Conservation (phyloP, 441 rosid genomes). For the Melastoma candidum region DNA sequence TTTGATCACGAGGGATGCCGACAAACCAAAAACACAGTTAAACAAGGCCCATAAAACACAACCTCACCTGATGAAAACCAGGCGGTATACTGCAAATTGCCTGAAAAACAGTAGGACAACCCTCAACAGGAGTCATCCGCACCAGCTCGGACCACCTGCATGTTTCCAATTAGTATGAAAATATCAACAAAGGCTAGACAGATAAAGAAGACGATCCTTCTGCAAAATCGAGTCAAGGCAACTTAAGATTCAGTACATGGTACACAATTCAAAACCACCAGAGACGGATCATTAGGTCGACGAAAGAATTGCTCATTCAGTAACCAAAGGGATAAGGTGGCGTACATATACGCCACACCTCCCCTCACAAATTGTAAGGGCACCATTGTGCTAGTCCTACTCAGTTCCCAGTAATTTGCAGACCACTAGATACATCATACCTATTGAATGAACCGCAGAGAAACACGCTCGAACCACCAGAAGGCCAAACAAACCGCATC, state of each 20-base stretch:
- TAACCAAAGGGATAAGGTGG: too few species aligned
- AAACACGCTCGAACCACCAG: conserved; percentile 51
- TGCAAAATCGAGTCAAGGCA: neutral
- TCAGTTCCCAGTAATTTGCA: too few species aligned
- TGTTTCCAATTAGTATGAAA: conserved; percentile 5
- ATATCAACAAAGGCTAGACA: conserved; percentile 6
- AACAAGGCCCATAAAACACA: conserved; percentile 1
- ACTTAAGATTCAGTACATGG: neutral
- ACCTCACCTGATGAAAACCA: conserved; percentile 83
- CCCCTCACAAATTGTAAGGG: too few species aligned
- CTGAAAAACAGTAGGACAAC: conserved; percentile 88
- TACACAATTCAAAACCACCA: too few species aligned
- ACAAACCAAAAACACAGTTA: neutral
- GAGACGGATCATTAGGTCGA: too few species aligned
- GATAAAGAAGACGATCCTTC: neutral
- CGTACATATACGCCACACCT: too few species aligned
- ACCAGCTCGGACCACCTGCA: conserved; percentile 78
- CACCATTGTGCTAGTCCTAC: too few species aligned
- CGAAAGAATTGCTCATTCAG: too few species aligned
- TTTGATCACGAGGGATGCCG: neutral
- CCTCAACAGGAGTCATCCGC: conserved; percentile 89
- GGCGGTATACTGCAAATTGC: conserved; percentile 69
- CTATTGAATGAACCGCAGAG: conserved; percentile 45
- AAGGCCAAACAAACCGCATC: conserved; percentile 67
- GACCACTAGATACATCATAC: conserved; percentile 4